A percentile compares a stretch with the other conserved stretches of the same genome.
These are phyloP conservation scores for Chrysochromulina tobinii DNA, from an alignment of 78 protist species.

Conservation along the genomic window DNA sequence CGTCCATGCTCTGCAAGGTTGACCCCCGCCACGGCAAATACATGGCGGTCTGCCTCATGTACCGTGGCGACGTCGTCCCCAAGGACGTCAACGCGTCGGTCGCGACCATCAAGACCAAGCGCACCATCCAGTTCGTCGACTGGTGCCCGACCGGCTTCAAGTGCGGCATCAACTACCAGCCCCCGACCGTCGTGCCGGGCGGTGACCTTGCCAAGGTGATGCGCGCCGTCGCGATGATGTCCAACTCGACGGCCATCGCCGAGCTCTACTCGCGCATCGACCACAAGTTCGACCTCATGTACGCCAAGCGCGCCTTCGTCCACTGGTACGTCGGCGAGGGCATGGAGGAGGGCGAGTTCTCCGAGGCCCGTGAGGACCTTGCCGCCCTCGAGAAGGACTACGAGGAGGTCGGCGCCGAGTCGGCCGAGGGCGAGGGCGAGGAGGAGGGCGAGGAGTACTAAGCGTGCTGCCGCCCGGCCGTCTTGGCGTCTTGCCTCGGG, in stretches of 20 bases:
- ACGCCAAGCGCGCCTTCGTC: slow-evolving; percentile 85
- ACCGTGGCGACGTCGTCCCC: slow-evolving; percentile 99
- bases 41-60: no score
- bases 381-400: no score
- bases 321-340: slow-evolving; percentile 98
- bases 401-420: slow-evolving; percentile 59
- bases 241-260: slow-evolving; percentile 92
- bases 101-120: slow-evolving; percentile 98
- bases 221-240: no score
- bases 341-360: slow-evolving; percentile 97
- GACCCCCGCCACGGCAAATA: slow-evolving; percentile 99
- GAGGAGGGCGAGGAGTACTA: slow-evolving; percentile 66
- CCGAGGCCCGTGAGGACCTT: slow-evolving; percentile 95
- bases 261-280: slow-evolving; percentile 88
- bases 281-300: slow-evolving; percentile 47
- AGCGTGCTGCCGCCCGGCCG: background rate
- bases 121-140: slow-evolving; percentile 96
- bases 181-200: slow-evolving; percentile 78
- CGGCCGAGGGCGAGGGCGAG: slow-evolving; percentile 72
- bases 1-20: no score
- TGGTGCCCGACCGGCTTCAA: slow-evolving; percentile 99
- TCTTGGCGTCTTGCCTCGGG: no score
- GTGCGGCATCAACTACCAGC: slow-evolving; percentile 90
- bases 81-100: slow-evolving; percentile 99
- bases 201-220: slow-evolving; percentile 83